Conservation (phyloP, 495 filamentous ascomycete genomes). For the Penicillium atrosanguineum region DNA sequence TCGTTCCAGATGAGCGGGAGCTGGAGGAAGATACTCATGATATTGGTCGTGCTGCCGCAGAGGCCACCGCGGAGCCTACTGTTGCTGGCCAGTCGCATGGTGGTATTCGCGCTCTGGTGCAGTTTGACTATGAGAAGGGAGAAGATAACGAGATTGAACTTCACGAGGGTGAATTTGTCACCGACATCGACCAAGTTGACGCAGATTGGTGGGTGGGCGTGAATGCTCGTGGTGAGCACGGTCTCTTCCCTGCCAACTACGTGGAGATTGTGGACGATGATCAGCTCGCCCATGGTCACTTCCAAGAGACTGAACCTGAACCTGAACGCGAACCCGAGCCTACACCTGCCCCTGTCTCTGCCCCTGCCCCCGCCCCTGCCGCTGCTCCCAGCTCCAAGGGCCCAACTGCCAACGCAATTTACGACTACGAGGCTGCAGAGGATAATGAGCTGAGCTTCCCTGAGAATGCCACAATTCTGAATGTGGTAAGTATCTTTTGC, state of each 20-base stretch:
- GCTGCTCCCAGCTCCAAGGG: constrained; percentile 35
- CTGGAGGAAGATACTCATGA: constrained; percentile 63
- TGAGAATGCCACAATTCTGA: constrained; percentile 73
- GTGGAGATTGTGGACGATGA: constrained; percentile 76
- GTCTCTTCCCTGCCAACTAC: constrained; percentile 95
- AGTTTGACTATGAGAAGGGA: constrained; percentile 95
- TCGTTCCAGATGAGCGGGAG: constrained; percentile 60
- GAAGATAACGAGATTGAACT: constrained; percentile 96
- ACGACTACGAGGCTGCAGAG: constrained; percentile 96
- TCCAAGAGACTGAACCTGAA: constrained; percentile 8
- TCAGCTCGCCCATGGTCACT: constrained; percentile 28
- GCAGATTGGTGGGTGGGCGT: constrained; percentile 96
- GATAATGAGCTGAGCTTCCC: constrained; percentile 96
- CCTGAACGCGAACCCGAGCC: constrained; percentile 17
- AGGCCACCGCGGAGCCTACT: constrained; percentile 44
- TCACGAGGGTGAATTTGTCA: constrained; percentile 84
- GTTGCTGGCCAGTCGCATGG: constrained; percentile 24
- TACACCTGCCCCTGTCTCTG: constrained; percentile 6
- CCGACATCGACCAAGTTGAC: constrained; percentile 97
- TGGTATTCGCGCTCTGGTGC: constrained; percentile 71
- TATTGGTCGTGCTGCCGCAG: constrained; percentile 60
- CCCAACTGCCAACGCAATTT: constrained; percentile 76
- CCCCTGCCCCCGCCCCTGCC: constrained; percentile 2
- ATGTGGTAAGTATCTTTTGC: constrained; percentile 51
- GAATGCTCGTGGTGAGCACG: constrained; percentile 74